phyloP scores from a whole-genome alignment of 1,284 basidiomycete species.

The Microbotryum scabiosae region DNA sequence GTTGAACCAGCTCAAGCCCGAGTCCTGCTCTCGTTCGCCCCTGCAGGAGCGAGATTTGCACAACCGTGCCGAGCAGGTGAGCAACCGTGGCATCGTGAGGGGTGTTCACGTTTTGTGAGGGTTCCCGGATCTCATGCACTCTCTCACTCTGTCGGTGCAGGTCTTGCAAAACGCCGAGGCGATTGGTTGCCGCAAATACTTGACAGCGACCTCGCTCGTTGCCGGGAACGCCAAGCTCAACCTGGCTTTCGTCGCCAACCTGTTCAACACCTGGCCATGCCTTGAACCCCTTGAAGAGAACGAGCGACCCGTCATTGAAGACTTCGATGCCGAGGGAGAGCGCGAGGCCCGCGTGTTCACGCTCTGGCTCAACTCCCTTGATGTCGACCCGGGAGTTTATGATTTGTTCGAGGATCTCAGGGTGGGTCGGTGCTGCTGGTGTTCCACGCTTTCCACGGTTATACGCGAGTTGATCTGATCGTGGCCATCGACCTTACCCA shows the following conservation, averaged over 20 bases:
- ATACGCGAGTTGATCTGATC: not conserved
- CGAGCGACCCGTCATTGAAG: conserved; percentile 70
- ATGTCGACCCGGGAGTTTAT: conserved; percentile 91
- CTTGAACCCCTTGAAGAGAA: conserved; percentile 83
- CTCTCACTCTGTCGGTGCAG: conserved; percentile 34
- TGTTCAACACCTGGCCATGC: conserved; percentile 96
- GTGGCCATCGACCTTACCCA: not conserved
- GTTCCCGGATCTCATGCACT: not conserved
- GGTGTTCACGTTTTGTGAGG: too few species aligned
- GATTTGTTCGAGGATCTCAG: conserved; percentile 94
- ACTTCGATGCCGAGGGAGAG: conserved; percentile 98
- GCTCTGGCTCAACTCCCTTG: conserved; percentile 93
- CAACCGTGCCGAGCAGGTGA: conserved; percentile 71
- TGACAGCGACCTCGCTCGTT: conserved; percentile 83
- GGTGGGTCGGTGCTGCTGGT: conserved; percentile 39
- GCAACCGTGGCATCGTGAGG: conserved; percentile 12
- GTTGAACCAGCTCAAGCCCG: conserved; percentile 88
- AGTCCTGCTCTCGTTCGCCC: conserved; percentile 84
- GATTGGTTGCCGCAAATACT: conserved; percentile 92
- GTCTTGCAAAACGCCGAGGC: conserved; percentile 86
- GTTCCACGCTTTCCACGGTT: not conserved
- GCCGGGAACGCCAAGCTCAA: conserved; percentile 96
- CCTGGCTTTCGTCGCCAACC: conserved; percentile 84
- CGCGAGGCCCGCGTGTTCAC: conserved; percentile 96
- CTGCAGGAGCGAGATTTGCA: conserved; percentile 75